Base-by-base conservation (phyloP, 495 filamentous ascomycete genomes). In the Arthonia radiata region DNA sequence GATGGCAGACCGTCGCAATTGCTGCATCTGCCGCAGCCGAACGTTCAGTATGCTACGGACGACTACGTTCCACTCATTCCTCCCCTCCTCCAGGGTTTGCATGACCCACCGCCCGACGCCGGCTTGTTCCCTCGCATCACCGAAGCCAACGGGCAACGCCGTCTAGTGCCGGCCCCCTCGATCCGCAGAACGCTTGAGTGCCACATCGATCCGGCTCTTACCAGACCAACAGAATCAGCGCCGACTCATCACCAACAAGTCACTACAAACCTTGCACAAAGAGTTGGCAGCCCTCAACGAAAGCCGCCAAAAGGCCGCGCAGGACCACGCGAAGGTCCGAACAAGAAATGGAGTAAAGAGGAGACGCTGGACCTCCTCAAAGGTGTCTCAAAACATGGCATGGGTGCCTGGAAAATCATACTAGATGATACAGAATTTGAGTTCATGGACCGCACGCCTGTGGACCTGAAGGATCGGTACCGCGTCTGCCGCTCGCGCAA, bases 361-460 rank as follows among this genome's bases (percentile, higher is more conserved):
- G 81, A 92, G 42, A 89, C 78, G 1, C 64, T 67, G 14, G 59
- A 71, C 28, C 49, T 92, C 7, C 45, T 89, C 15, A 55, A 67
- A 29, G 81, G 79, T 1, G 79, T 89, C 11, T 57, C 65, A 22
- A 71, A 68, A 31, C 76, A 80, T 43, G 80, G 80, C 0, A 70
- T 89, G 28, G 80, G 80, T 12, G 78, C 67, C 40, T 92, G 81
- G 81, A 86, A 71, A 19, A 64, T 64, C 23, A 89, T 92, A 10
- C 44, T 86, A n/a, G 58, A 72, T 7, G 68, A 80, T 31, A 50
- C 66, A 1, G 66, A 69, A 15, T 72, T 76, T 37, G 54, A 51
- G 11, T 92, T 92, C 48, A 69, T 81, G 37, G 58, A 60, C 17
- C 59, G 80, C 22, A 71, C 65, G 17, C 65, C 73, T 11, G 67